Base-by-base conservation (phyloP, 192 early-diverging fungal genomes). In the Entomortierella parvispora region DNA sequence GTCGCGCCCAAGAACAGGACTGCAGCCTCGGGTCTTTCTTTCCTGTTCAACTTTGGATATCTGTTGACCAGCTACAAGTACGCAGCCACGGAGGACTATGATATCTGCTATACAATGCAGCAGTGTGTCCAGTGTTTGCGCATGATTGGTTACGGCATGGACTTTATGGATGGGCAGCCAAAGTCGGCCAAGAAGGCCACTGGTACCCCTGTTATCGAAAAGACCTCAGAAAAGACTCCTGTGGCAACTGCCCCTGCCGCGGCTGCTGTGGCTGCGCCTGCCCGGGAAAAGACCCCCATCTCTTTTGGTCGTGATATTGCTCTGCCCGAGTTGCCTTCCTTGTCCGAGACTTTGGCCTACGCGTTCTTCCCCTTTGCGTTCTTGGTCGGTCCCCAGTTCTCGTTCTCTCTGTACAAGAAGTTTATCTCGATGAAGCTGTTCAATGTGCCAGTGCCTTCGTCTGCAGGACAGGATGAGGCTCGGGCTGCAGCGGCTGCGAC, bases 381-480 rank as follows among this genome's bases (percentile, higher is more conserved):
- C 68, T 64, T 90, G 29, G 79, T 87, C 47, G 88, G 88, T 15
- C 87, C 88, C 42, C 88, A 90, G 65, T 90, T 88, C 68, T 88
- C 85, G 57, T 90, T 84, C 66, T 78, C 82, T 10, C 71, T 87
- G 17, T 89, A 89, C 62, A 63, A 65, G 43, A 77, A 76, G 62
- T 83, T 75, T 48, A 65, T 85, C 50, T 65, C 82, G 4, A 72
- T 80, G 64, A 65, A 79, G n/a, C 58, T 85, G 23, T 85, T 75
- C 55, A 67, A 65, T n/a, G 71, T 74, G 20, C 69, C 65, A 6
- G 55, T 67, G 29, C 77, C 68, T 20, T 45, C 62, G 8, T 58
- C 65, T 45, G 81, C 64, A 18, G 64, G 65, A 34, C 11, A 50
- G 26, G 61, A 62, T 32, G 65, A 84, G 29, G 82, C 79, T 14